Evolutionary conservation across 495 filamentous ascomycete genomes (phyloP).

Genomic region (Xylaria sp.): DNA sequence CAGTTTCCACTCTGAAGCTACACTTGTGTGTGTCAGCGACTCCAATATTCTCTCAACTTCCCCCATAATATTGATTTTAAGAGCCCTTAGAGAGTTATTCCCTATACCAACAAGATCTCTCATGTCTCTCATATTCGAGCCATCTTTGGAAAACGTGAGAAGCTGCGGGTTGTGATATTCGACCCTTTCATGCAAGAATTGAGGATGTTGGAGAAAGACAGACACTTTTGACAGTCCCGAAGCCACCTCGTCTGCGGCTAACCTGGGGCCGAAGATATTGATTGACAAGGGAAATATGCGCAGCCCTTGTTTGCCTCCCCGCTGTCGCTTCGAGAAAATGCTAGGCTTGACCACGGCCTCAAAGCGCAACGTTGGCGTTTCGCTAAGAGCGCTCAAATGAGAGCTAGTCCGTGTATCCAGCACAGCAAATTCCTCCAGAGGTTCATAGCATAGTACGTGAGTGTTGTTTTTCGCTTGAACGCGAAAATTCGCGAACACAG

Average conservation of each 20-base stretch:
- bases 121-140: neutral
- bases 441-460: neutral
- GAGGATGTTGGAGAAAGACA: slow-evolving; percentile 17
- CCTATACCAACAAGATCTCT: slow-evolving; percentile 3
- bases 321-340: neutral
- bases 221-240: neutral
- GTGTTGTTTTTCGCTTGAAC: neutral
- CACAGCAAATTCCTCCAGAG: neutral
- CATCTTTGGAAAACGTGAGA: neutral
- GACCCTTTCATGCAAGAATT: neutral
- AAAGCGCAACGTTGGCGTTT: neutral
- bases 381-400: neutral
- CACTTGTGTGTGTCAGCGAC: slow-evolving; percentile 7
- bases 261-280: neutral
- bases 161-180: slow-evolving; percentile 9
- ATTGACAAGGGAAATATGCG: neutral
- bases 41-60: slow-evolving; percentile 14
- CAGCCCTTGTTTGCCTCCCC: neutral
- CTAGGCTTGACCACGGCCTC: neutral
- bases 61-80: neutral
- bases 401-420: slow-evolving; percentile 3
- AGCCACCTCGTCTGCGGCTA: neutral
- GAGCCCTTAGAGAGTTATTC: neutral
- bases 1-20: neutral
- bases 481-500: neutral